A percentile compares a stretch with the other conserved stretches of the same genome.
Evolutionary conservation across 2,329 filamentous ascomycete genomes (phyloP).

Genomic region (Cordyceps fumosorosea): DNA sequence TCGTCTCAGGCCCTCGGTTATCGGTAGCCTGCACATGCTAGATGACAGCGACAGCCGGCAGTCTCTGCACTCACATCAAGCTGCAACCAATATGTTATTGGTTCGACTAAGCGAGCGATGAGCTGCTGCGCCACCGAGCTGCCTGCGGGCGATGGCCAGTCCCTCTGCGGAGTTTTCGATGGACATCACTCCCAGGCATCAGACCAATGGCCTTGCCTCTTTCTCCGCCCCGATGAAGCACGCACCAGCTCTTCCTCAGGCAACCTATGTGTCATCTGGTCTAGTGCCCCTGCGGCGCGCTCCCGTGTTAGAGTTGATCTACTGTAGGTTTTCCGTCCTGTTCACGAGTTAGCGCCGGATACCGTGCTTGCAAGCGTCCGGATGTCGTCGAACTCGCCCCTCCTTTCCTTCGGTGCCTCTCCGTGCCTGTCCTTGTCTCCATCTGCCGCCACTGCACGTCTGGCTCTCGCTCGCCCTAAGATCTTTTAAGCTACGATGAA

Average conservation of each 20-base stretch:
- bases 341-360: too few species aligned
- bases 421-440: neutral
- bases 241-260: too few species aligned
- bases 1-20: neutral
- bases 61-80: neutral
- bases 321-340: too few species aligned
- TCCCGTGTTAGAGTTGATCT: too few species aligned
- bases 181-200: too few species aligned
- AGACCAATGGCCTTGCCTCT: too few species aligned
- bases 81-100: neutral
- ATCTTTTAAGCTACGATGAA: neutral
- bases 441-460: neutral
- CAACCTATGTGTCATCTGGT: too few species aligned
- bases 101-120: neutral
- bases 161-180: too few species aligned
- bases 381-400: neutral
- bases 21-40: neutral
- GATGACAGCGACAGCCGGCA: neutral
- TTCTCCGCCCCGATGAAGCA: too few species aligned
- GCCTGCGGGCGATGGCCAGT: too few species aligned
- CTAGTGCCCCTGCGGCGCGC: too few species aligned
- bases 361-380: neutral
- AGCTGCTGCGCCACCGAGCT: neutral
- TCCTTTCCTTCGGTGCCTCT: neutral
- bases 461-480: conserved; percentile 4